These are phyloP conservation scores for Albifimbria verrucaria DNA, from an alignment of 2,329 filamentous ascomycete genomes.

Conservation along the genomic window DNA sequence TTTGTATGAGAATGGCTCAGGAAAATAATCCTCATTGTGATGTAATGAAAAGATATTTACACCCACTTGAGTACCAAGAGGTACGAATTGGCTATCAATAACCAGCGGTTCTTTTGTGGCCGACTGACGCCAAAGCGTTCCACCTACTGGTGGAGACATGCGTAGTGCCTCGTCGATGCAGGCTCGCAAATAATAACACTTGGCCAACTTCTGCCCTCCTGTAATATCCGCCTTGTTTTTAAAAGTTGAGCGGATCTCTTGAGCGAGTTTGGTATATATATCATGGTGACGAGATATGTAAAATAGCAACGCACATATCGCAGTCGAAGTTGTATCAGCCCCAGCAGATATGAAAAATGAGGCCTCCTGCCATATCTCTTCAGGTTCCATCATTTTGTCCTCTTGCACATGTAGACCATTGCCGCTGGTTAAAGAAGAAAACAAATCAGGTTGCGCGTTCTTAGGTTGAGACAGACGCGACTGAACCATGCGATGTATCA, in stretches of 20 bases:
- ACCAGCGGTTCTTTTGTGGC: background rate
- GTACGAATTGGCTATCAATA: background rate
- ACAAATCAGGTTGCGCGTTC: background rate
- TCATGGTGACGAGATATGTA: background rate
- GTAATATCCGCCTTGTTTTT: background rate
- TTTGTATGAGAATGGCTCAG: background rate
- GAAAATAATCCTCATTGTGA: slow-evolving; percentile 1
- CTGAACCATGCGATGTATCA: background rate
- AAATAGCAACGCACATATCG: background rate
- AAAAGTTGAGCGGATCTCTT: background rate
- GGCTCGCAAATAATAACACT: background rate
- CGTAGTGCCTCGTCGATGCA: slow-evolving; percentile 1
- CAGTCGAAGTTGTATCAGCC: background rate
- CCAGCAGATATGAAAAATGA: background rate
- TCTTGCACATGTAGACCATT: background rate
- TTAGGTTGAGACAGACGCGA: background rate
- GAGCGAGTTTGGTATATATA: background rate
- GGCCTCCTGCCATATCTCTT: background rate
- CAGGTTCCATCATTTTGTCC: background rate
- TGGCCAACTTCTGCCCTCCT: background rate
- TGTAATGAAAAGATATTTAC: background rate
- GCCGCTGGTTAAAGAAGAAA: background rate
- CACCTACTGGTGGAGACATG: background rate
- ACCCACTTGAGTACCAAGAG: background rate
- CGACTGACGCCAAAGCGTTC: background rate